Evolutionary conservation across 2,329 filamentous ascomycete genomes (phyloP).

Genomic region (Tetracladium maxilliforme): DNA sequence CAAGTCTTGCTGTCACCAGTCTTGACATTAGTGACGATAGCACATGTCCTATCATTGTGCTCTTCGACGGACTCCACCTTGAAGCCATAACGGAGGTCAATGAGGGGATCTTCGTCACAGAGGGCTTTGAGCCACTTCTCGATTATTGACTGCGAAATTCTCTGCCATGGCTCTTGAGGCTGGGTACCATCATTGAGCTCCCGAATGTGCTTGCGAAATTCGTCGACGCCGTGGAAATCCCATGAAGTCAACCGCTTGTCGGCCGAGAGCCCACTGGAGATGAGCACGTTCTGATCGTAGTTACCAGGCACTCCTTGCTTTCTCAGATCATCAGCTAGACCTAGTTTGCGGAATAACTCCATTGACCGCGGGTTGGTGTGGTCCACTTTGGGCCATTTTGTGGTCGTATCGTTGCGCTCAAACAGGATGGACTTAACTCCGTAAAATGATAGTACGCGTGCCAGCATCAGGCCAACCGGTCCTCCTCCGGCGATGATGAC

Average conservation of each 20-base stretch:
- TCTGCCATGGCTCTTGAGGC: slow-evolving; percentile 15
- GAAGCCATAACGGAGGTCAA: slow-evolving; percentile 13
- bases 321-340: slow-evolving; percentile 12
- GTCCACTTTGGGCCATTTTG: slow-evolving; percentile 23
- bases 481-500: slow-evolving; percentile 30
- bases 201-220: slow-evolving; percentile 9
- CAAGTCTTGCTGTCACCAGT: slow-evolving; percentile 11
- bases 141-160: slow-evolving; percentile 17
- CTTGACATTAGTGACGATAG: slow-evolving; percentile 1
- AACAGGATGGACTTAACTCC: slow-evolving; percentile 9
- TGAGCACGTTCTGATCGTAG: slow-evolving; percentile 6
- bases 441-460: slow-evolving; percentile 19
- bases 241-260: slow-evolving; percentile 5
- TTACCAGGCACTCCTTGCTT: slow-evolving; percentile 5
- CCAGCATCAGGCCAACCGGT: slow-evolving; percentile 25
- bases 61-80: slow-evolving; percentile 7
- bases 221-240: slow-evolving; percentile 5
- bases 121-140: slow-evolving; percentile 16
- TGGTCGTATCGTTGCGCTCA: slow-evolving; percentile 13
- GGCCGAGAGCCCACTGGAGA: slow-evolving; percentile 7
- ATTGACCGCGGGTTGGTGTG: slow-evolving; percentile 18
- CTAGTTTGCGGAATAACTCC: slow-evolving; percentile 16
- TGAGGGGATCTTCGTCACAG: slow-evolving; percentile 8
- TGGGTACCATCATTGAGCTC: slow-evolving; percentile 15
- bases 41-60: not conserved